Base-by-base conservation (phyloP, 2,329 filamentous ascomycete species). In the Colletotrichum lentis region DNA sequence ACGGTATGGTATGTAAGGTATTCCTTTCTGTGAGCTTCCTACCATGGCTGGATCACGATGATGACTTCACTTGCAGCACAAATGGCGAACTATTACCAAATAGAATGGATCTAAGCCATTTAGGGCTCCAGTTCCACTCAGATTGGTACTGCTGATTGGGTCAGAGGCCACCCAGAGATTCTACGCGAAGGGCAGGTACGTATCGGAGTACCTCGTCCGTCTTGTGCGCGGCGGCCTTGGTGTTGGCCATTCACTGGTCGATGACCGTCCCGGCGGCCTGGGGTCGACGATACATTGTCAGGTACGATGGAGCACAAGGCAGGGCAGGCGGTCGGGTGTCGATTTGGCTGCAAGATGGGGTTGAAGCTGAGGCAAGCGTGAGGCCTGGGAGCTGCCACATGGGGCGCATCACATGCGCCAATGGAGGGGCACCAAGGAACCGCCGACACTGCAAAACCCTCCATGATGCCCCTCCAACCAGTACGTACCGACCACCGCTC, bases 11-110 rank as follows among this genome's bases (percentile, higher is more conserved):
- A 35, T 53, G 27, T 18, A 18, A 53, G 18, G 49, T 39, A 49
- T 27, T 47, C 47, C 53, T 41, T 35, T 56, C 43, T 35, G 47
- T 59, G 39, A 43, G 44, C 47, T 58, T 44, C 44, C 55, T 18
- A 53, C 54, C n/a, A 41, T 47, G 39, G 27, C 18, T 58, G 46
- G 69, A 70, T 70, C 69, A 70, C 64, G 69, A 71, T 70, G 63
- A 71, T 68, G 69, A 70, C 69, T 68, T 71, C 69, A 70, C 67
- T 58, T 62, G 55, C 63, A 71, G 60, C 56, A 63, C 47, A 39
- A 35, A 50, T 62, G 63, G 37, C 41, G 41, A 58, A 43, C 60
- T 71, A 71, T 70, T 70, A 71, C 67, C 47, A 71, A 71, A 68
- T 64, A 46, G 55, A 49, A 60, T 46, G 7, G 8, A 12, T 12